Evolutionary conservation across 1,284 basidiomycete species (phyloP).

Genomic region (Pisolithus thermaeus): DNA sequence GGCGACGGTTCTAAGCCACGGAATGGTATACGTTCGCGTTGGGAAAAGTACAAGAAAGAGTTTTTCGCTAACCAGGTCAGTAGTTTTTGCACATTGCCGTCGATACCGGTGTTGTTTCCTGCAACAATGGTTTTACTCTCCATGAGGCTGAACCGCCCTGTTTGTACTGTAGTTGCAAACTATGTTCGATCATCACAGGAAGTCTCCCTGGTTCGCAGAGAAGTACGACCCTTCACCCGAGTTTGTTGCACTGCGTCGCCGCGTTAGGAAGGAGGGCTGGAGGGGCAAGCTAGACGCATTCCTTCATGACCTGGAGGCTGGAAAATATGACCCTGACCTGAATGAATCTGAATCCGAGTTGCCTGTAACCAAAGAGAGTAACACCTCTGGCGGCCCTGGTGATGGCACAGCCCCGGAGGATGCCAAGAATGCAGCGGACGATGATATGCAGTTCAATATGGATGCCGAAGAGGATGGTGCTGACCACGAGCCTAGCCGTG

Average conservation of each 20-base stretch:
- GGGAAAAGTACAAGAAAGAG: constrained; percentile 90
- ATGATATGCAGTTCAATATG: constrained; percentile 62
- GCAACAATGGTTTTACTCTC: constrained; percentile 10
- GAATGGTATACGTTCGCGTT: constrained; percentile 72
- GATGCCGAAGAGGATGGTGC: constrained; percentile 65
- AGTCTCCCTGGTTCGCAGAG: constrained; percentile 92
- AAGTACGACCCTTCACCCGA: constrained; percentile 80
- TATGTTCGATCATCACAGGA: constrained; percentile 87
- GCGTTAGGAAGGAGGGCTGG: constrained; percentile 80
- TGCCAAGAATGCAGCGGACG: constrained; percentile 41
- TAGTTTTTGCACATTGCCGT: constrained; percentile 18
- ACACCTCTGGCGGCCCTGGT: constrained; percentile 30
- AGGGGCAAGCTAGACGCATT: constrained; percentile 68
- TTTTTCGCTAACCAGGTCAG: constrained; percentile 81
- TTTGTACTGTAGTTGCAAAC: constrained; percentile 72
- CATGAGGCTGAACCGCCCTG: constrained; percentile 28
- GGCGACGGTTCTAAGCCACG: constrained; percentile 73
- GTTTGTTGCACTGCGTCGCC: constrained; percentile 59
- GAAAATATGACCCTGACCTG: constrained; percentile 74
- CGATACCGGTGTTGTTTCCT: constrained; percentile 11
- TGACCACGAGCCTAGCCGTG: constrained; percentile 50
- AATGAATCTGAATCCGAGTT: constrained; percentile 51
- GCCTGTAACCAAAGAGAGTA: constrained; percentile 43
- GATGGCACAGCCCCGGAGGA: constrained; percentile 39
- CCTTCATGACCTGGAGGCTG: constrained; percentile 71